Evolutionary conservation across 2,329 filamentous ascomycete genomes (phyloP), one percentile per base, ranked within the genome.

Genomic region (Colletotrichum sp.): DNA sequence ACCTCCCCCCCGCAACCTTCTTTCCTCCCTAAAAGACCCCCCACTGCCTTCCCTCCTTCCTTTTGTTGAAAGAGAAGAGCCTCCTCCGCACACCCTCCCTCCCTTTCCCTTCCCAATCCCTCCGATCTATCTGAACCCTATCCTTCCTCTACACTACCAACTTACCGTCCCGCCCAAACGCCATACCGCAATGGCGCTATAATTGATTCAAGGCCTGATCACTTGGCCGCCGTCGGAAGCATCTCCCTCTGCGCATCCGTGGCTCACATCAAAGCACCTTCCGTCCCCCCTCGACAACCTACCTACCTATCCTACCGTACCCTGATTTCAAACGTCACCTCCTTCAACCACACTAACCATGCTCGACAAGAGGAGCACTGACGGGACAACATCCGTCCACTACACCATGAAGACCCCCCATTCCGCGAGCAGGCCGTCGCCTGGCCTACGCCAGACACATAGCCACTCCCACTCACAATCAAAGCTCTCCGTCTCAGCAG

Each of bases 321-420:
- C 67, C 43, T 66, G 65, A 61, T 64, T 36, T 34, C 61, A 59
- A 36, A 30, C 32, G n/a, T 57, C 68, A 48, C 64, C 13, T 34
- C 64, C 21, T 55, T 66, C 68, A 64, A 61, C 71, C 57, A 74
- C 75, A 79, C 77, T 67, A 78, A 79, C 57, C 68, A 83, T 84
- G 82, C 81, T 81, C 78, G 83, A 83, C 74, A 81, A 81, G 34
- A 83, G 83, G 77, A 79, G 77, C 65, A 82, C 76, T 79, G 84
- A 86, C 78, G 81, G 84, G 30, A 77, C 82, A 67, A 77, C 78
- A 65, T 68, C 70, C 59, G 76, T 86, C 71, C 85, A 86, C 72
- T 87, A 85, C 81, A 86, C 84, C 61, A 89, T 90, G 87, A 90
- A 87, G 81, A 86, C 88, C 43, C 81, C 83, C 28, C 71, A 76